Evolutionary conservation across 2,329 filamentous ascomycete species (phyloP).

Genomic region (Colletotrichum brevisporum): DNA sequence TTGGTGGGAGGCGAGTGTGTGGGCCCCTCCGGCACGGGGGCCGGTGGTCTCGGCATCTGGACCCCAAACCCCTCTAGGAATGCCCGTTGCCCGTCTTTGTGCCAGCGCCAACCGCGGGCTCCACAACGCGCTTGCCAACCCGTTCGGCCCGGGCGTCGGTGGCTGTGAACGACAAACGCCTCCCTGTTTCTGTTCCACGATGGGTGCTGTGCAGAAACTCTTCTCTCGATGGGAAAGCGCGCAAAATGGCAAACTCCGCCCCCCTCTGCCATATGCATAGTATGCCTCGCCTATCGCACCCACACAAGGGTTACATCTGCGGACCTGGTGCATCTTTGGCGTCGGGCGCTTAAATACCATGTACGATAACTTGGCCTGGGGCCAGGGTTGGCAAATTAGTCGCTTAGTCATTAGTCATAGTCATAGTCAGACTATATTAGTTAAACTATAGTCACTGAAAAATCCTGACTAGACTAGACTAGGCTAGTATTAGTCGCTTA

Average conservation of each 20-base stretch:
- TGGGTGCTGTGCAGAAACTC: background rate
- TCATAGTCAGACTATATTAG: constrained; percentile 1
- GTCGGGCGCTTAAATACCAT: constrained; percentile 9
- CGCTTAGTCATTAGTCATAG: constrained; percentile 1
- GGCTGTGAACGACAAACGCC: background rate
- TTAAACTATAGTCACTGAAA: background rate
- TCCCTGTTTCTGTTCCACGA: too few species aligned
- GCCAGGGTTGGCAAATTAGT: background rate
- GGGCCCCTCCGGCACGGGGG: constrained; percentile 20
- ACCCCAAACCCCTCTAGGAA: constrained; percentile 1
- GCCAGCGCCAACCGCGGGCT: background rate
- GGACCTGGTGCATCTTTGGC: background rate
- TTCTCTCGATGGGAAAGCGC: background rate
- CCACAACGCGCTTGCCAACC: background rate
- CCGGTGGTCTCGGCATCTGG: constrained; percentile 31
- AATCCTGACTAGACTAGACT: background rate
- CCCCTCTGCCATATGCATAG: too few species aligned
- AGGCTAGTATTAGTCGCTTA: background rate
- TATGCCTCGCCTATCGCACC: background rate
- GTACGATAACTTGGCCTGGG: too few species aligned
- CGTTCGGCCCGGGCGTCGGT: constrained; percentile 10
- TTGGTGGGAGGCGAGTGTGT: background rate
- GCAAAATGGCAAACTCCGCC: background rate
- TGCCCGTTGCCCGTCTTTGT: background rate
- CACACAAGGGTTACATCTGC: constrained; percentile 1